These are phyloP conservation scores for Ustilago curta DNA, from an alignment of 1,284 basidiomycete species.

Conservation along the genomic window DNA sequence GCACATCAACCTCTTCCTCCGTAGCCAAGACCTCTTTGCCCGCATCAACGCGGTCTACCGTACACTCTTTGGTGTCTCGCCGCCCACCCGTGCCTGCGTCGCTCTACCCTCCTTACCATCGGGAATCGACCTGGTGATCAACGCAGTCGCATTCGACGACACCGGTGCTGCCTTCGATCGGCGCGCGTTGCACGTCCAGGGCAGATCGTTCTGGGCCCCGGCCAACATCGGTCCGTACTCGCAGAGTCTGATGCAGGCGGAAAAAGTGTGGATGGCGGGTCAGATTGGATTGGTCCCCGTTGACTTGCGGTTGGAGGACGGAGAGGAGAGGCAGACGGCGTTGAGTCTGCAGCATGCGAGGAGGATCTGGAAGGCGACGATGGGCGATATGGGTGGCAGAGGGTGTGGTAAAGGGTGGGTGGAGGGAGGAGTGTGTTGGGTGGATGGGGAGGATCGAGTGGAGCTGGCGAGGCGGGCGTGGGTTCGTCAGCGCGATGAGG, in stretches of 20 bases:
- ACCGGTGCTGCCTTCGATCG: conserved; percentile 7
- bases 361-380: conserved; percentile 74
- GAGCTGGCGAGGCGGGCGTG: conserved; percentile 23
- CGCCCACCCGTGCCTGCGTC: conserved; percentile 92
- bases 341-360: conserved; percentile 84
- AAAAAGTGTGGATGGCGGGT: conserved; percentile 86
- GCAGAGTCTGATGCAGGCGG: conserved; percentile 84
- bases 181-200: conserved; percentile 86
- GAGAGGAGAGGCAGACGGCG: conserved; percentile 76
- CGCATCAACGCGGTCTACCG: conserved; percentile 75
- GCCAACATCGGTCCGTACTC: conserved; percentile 99
- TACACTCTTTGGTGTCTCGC: conserved; percentile 86
- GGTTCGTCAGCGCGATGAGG: conserved; percentile 12
- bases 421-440: conserved; percentile 68
- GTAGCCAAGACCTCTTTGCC: conserved; percentile 67
- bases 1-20: conserved; percentile 86
- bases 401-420: conserved; percentile 43
- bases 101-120: conserved; percentile 72
- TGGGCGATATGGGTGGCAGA: conserved; percentile 49
- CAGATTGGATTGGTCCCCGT: conserved; percentile 91
- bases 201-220: conserved; percentile 96
- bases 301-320: conserved; percentile 76
- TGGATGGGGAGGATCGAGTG: conserved; percentile 29
- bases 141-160: conserved; percentile 28
- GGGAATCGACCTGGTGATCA: conserved; percentile 25